A percentile compares a stretch with the other conserved stretches of the same genome.
These are phyloP conservation scores for Colletotrichum tropicale DNA, from an alignment of 2,329 filamentous ascomycete genomes.

Conservation along the genomic window DNA sequence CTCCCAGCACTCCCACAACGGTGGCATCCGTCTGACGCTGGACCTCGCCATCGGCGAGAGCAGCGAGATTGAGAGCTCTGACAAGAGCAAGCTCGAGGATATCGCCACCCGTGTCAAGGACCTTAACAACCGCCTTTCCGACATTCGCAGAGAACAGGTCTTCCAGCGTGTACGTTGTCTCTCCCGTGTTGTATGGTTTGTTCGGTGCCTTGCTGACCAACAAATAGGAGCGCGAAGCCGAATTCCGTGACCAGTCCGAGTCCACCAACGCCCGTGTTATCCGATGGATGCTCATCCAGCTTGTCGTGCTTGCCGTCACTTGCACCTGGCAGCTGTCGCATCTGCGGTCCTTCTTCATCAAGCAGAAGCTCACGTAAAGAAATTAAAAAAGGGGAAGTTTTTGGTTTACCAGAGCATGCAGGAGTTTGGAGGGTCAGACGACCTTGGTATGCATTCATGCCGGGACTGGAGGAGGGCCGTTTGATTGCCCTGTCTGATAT, in stretches of 20 bases:
- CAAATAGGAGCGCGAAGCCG: conserved; percentile 87
- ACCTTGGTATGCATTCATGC: neutral
- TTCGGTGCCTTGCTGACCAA: neutral
- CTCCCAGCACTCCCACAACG: conserved; percentile 65
- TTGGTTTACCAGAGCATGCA: neutral
- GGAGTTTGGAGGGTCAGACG: neutral
- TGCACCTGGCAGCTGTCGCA: conserved; percentile 98
- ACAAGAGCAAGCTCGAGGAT: conserved; percentile 92
- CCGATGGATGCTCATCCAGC: conserved; percentile 91
- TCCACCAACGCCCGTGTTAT: conserved; percentile 89
- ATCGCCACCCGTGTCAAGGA: conserved; percentile 89
- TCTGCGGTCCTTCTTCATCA: conserved; percentile 97
- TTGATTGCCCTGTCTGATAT: neutral
- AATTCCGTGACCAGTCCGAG: conserved; percentile 98
- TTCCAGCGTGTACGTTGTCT: conserved; percentile 77
- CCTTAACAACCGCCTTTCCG: conserved; percentile 83
- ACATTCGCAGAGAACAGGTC: conserved; percentile 92
- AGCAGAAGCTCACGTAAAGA: conserved; percentile 93
- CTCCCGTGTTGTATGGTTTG: neutral
- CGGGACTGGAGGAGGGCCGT: neutral
- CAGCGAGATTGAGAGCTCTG: conserved; percentile 88
- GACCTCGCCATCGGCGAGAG: conserved; percentile 96
- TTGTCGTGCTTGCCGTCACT: conserved; percentile 81
- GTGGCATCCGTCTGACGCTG: conserved; percentile 82
- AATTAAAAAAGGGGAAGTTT: neutral